Percentiles rank a stretch among this genome's conserved stretches.
These are phyloP conservation scores for Penicillium antarcticum DNA, from an alignment of 495 filamentous ascomycete genomes.

Conservation along the genomic window DNA sequence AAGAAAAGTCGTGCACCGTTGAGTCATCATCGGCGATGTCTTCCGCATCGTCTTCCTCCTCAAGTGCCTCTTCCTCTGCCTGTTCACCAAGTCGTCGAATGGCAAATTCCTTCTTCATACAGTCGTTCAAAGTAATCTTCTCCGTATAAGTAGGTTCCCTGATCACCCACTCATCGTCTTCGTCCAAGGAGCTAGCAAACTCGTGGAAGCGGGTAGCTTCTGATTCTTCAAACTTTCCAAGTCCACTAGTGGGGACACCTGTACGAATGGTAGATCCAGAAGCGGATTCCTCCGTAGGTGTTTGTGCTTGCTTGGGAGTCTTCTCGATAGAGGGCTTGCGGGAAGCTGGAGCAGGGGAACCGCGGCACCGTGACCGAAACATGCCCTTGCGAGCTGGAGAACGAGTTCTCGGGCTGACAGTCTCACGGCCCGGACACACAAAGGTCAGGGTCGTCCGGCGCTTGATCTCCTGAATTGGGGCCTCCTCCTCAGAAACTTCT, in stretches of 20 bases:
- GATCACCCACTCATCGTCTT: constrained; percentile 84
- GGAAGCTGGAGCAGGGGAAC: constrained; percentile 45
- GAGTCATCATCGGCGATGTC: constrained; percentile 60
- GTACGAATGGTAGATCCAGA: constrained; percentile 9
- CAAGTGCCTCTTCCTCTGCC: constrained; percentile 78
- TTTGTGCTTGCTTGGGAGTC: not conserved
- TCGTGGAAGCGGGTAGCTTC: constrained; percentile 85
- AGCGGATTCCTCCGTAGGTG: constrained; percentile 1
- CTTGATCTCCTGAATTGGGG: constrained; percentile 35
- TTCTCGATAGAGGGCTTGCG: constrained; percentile 41
- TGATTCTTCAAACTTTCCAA: constrained; percentile 58
- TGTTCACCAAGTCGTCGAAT: constrained; percentile 87
- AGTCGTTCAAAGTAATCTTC: constrained; percentile 84
- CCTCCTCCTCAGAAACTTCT: constrained; percentile 5
- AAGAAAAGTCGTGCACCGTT: constrained; percentile 59
- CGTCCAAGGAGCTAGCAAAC: constrained; percentile 77
- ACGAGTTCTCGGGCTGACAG: constrained; percentile 27
- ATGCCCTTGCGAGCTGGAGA: constrained; percentile 26
- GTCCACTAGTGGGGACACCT: constrained; percentile 37
- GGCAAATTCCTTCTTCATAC: constrained; percentile 81
- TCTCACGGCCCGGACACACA: constrained; percentile 53
- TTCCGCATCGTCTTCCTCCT: constrained; percentile 59
- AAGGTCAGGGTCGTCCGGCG: constrained; percentile 58
- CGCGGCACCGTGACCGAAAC: constrained; percentile 40
- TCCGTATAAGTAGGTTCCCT: constrained; percentile 58